These are phyloP conservation scores for Cyberlindnera maclurae DNA, from an alignment of 805 yeast species.

Conservation along the genomic window DNA sequence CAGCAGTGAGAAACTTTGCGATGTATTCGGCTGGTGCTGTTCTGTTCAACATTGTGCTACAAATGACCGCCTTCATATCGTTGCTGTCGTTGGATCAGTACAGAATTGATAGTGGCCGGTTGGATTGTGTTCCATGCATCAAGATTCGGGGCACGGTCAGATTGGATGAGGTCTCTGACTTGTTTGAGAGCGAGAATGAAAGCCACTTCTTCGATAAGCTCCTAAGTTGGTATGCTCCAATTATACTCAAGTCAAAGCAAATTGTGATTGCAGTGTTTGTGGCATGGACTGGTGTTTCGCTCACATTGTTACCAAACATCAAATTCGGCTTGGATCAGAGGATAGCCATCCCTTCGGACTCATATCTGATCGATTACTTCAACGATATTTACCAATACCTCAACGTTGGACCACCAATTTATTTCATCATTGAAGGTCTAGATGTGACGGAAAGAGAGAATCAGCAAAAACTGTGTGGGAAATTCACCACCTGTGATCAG, in stretches of 20 bases:
- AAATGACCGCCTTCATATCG: conserved; percentile 75
- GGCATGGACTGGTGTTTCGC: conserved; percentile 58
- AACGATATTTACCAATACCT: conserved; percentile 65
- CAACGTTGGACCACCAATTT: conserved; percentile 88
- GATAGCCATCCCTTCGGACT: conserved; percentile 75
- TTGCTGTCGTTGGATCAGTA: conserved; percentile 60
- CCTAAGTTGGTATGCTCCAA: conserved; percentile 45
- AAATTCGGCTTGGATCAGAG: conserved; percentile 84
- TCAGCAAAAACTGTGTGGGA: conserved; percentile 79
- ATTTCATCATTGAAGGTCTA: conserved; percentile 66
- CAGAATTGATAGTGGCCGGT: conserved; percentile 48
- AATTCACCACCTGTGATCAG: conserved; percentile 77
- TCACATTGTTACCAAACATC: conserved; percentile 62
- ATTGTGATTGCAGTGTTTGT: conserved; percentile 48
- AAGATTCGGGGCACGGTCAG: conserved; percentile 17
- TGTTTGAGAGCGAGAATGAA: conserved; percentile 24
- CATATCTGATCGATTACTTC: conserved; percentile 78
- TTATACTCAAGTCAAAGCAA: conserved; percentile 42
- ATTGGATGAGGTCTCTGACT: conserved; percentile 19
- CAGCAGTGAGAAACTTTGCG: conserved; percentile 93
- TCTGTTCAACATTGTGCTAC: conserved; percentile 65
- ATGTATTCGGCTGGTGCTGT: conserved; percentile 85
- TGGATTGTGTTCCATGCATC: conserved; percentile 59
- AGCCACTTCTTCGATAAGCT: conserved; percentile 31
- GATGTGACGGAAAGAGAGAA: conserved; percentile 52